Evolutionary conservation across 23 red algal genomes (phyloP), one percentile per base, ranked within the genome.

Genomic region (Agarophyton chilense): DNA sequence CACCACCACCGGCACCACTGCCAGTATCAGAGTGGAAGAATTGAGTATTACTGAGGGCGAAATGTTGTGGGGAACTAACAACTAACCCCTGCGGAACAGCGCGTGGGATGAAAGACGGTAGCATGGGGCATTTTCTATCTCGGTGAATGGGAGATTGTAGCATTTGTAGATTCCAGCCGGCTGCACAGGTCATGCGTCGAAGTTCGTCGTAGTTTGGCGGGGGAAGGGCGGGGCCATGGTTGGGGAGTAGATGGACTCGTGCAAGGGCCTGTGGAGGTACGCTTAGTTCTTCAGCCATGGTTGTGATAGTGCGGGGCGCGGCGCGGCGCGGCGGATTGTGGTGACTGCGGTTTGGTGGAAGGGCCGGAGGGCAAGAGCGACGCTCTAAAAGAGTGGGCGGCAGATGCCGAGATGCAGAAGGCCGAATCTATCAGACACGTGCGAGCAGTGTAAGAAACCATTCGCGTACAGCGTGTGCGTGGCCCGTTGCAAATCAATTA

Each of bases 111-210:
- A 83, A 83, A 5, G 55, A 50, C 10, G 79, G 79, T 13, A 83
- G 25, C 32, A 83, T 3, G 35, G 79, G 79, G 26, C 79, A 83
- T 49, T 83, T 83, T 10, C 79, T 41, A 0, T 61, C 21, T 19
- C 36, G 28, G 52, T 56, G 79, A 62, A 83, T 56, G 0, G 79
- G 79, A 18, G 79, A 65, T 25, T 60, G 55, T 21, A 83, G 41
- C 79, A 83, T 66, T n/a, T 83, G 79, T 36, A 65, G 16, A 11
- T 46, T 61, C 79, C 79, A 83, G 21, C 52, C 79, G 34, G 79
- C 79, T 7, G 34, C 29, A 31, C 51, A 34, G 34, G 79, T 65
- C 32, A 83, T 41, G 5, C 79, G 79, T 13, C 79, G 79, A 2
- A 83, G 56, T 22, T 83, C 55, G 57, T 83, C 79, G 56, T 47